These are phyloP conservation scores for Aspergillus glaucus DNA, from an alignment of 2,329 filamentous ascomycete genomes.

Conservation along the genomic window DNA sequence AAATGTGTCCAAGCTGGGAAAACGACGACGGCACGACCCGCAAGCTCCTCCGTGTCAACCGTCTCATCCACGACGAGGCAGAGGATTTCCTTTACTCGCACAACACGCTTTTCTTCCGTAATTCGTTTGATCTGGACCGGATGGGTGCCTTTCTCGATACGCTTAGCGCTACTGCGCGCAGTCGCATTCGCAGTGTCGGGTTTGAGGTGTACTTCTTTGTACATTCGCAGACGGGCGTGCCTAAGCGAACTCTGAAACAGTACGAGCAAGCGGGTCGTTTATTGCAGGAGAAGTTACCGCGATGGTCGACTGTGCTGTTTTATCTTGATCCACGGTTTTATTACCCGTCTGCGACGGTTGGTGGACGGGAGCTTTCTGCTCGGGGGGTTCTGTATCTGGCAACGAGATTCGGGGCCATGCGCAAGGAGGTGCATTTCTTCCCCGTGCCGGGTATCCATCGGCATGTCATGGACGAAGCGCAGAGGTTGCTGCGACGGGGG, in stretches of 20 bases:
- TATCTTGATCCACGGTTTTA: slow-evolving; percentile 31
- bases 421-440: slow-evolving; percentile 26
- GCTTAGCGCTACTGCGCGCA: slow-evolving; percentile 24
- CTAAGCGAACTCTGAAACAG: slow-evolving; percentile 26
- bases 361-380: slow-evolving; percentile 22
- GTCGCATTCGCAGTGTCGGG: slow-evolving; percentile 27
- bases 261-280: slow-evolving; percentile 23
- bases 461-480: slow-evolving; percentile 20
- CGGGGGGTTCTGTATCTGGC: slow-evolving; percentile 26
- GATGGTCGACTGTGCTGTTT: slow-evolving; percentile 21
- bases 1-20: slow-evolving; percentile 30
- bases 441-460: slow-evolving; percentile 22
- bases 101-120: slow-evolving; percentile 31
- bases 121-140: slow-evolving; percentile 26
- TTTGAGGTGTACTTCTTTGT: slow-evolving; percentile 34
- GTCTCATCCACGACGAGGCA: slow-evolving; percentile 30
- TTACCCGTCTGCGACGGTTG: slow-evolving; percentile 21
- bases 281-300: slow-evolving; percentile 20
- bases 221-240: slow-evolving; percentile 26
- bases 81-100: slow-evolving; percentile 30
- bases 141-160: slow-evolving; percentile 27
- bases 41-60: slow-evolving; percentile 25
- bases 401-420: slow-evolving; percentile 19
- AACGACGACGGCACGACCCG: slow-evolving; percentile 26
- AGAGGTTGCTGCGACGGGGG: slow-evolving; percentile 8